phyloP scores from a whole-genome alignment of 805 yeast genomes.

The Yamadazyma phyllophila region DNA sequence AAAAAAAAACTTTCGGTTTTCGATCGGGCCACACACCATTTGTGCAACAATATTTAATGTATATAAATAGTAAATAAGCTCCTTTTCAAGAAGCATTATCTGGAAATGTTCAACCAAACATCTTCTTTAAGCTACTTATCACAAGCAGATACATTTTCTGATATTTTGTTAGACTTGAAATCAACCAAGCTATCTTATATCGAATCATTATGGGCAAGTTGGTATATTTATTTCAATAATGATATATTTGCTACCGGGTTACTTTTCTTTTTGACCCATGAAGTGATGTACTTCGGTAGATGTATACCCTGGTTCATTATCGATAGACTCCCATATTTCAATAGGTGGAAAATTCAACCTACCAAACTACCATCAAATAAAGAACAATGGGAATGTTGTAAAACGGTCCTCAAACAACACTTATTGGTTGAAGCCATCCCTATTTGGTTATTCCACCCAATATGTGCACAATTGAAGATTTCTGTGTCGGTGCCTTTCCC shows the following conservation, averaged over 20 bases:
- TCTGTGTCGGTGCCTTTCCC: slow-evolving; percentile 86
- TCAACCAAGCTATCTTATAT: slow-evolving; percentile 18
- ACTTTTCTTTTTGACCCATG: slow-evolving; percentile 79
- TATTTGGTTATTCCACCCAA: slow-evolving; percentile 95
- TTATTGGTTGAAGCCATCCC: slow-evolving; percentile 93
- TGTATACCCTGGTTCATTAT: slow-evolving; percentile 90
- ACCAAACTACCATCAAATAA: slow-evolving; percentile 71
- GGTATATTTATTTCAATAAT: slow-evolving; percentile 80
- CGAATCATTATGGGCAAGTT: slow-evolving; percentile 85
- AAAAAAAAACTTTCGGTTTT: slow-evolving; percentile 8
- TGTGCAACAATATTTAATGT: background rate
- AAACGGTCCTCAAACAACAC: slow-evolving; percentile 81
- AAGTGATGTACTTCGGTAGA: slow-evolving; percentile 86
- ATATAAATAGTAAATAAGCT: no score
- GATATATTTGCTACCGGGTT: slow-evolving; percentile 92
- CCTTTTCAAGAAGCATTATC: no score
- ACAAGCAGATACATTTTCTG: background rate
- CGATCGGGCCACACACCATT: slow-evolving; percentile 1
- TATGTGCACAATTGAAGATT: slow-evolving; percentile 80
- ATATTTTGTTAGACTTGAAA: slow-evolving; percentile 8
- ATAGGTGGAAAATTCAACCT: slow-evolving; percentile 85
- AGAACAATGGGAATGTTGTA: slow-evolving; percentile 93
- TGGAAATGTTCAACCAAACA: slow-evolving; percentile 9
- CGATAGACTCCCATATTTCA: slow-evolving; percentile 82
- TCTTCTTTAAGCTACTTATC: slow-evolving; percentile 16